These are phyloP conservation scores for Hemileccinum rubropunctum DNA, from an alignment of 768 basidiomycete species.

Conservation along the genomic window DNA sequence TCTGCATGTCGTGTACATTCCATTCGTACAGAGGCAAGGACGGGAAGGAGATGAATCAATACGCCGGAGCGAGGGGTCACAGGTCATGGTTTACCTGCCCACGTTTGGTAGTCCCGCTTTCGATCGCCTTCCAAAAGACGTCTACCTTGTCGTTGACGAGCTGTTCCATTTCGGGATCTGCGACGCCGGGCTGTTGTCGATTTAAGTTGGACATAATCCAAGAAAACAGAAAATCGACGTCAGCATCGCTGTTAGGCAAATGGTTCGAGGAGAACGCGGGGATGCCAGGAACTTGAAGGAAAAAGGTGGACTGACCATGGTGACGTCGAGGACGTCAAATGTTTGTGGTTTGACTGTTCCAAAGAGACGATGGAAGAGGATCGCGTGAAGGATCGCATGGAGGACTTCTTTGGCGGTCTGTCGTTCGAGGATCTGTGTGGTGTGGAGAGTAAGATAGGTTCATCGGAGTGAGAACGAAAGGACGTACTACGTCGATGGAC, in stretches of 20 bases:
- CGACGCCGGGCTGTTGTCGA: conserved; percentile 63
- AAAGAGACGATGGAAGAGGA: conserved; percentile 81
- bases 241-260: too few species aligned
- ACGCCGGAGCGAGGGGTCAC: background rate
- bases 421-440: conserved; percentile 65
- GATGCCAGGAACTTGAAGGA: too few species aligned
- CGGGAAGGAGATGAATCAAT: background rate
- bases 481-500: conserved; percentile 31
- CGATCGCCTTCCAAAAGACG: conserved; percentile 73
- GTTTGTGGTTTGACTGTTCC: conserved; percentile 74
- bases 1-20: too few species aligned
- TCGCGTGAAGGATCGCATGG: conserved; percentile 72
- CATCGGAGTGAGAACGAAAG: too few species aligned
- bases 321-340: conserved; percentile 80
- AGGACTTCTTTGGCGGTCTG: conserved; percentile 71
- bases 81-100: conserved; percentile 52
- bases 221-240: too few species aligned
- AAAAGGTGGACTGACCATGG: conserved; percentile 54
- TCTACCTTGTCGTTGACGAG: conserved; percentile 77
- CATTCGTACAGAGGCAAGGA: too few species aligned
- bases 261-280: too few species aligned
- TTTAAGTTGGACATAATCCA: background rate
- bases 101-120: conserved; percentile 56
- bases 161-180: conserved; percentile 67
- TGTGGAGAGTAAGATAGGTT: too few species aligned